Percentiles rank a stretch among this genome's conserved stretches.
Conservation (phyloP, 345 rosid species). For the Luvunga scandens region DNA sequence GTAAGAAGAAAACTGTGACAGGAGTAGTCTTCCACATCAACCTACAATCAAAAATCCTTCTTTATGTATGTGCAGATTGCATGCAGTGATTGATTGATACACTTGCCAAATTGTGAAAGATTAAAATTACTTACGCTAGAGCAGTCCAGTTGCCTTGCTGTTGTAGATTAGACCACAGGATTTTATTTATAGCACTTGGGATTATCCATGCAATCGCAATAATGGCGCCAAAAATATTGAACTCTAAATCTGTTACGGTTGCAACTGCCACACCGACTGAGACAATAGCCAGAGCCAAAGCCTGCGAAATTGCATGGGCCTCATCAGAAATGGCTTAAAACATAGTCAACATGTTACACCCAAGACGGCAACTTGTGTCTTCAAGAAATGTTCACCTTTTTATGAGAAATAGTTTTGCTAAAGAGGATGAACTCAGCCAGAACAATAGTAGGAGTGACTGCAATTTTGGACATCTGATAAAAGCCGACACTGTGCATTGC, state of each 20-base stretch:
- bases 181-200: conserved; percentile 88
- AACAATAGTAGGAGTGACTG: conserved; percentile 93
- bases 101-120: background rate
- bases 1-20: conserved; percentile 66
- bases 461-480: conserved; percentile 97
- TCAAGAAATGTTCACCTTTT: conserved; percentile 44
- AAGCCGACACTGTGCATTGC: conserved; percentile 72
- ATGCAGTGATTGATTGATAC: background rate
- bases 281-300: conserved; percentile 61
- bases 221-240: conserved; percentile 75
- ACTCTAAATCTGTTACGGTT: conserved; percentile 82
- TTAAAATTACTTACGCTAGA: conserved; percentile 53
- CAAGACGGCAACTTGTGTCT: background rate
- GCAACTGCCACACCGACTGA: conserved; percentile 90
- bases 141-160: conserved; percentile 95
- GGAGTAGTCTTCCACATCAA: conserved; percentile 99
- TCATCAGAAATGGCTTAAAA: background rate
- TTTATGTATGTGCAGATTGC: background rate
- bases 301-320: conserved; percentile 37
- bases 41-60: conserved; percentile 33
- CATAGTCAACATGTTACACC: background rate
- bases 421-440: conserved; percentile 73
- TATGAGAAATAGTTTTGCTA: conserved; percentile 57
- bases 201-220: conserved; percentile 83
- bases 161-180: conserved; percentile 90